Conservation (phyloP, 192 early-diverging fungal species). For the Coemansia interrupta region DNA sequence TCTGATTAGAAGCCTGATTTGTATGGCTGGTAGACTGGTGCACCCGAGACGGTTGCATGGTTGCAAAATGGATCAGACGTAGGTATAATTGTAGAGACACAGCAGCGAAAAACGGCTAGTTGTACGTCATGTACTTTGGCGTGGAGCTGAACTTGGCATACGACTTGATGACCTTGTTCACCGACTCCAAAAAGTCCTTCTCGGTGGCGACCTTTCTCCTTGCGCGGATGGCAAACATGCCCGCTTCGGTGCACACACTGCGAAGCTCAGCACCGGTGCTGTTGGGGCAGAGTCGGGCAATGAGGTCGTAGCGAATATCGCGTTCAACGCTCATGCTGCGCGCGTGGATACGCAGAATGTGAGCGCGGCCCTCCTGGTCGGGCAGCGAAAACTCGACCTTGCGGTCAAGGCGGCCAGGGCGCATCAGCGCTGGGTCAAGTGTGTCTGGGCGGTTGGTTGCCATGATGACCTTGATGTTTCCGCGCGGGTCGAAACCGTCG, state of each 20-base stretch:
- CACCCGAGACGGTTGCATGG: no score
- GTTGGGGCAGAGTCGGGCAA: constrained; percentile 97
- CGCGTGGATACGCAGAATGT: constrained; percentile 98
- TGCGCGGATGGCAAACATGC: constrained; percentile 99
- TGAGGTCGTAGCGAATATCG: constrained; percentile 97
- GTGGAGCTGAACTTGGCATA: constrained; percentile 99
- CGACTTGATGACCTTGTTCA: constrained; percentile 99
- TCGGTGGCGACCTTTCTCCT: constrained; percentile 98
- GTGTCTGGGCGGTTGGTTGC: constrained; percentile 99
- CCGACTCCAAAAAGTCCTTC: constrained; percentile 99
- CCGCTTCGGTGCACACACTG: constrained; percentile 98
- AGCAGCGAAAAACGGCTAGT: constrained; percentile 33
- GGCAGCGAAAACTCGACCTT: constrained; percentile 98
- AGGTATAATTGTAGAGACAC: no score
- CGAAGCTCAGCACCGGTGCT: constrained; percentile 97
- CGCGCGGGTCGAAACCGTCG: constrained; percentile 98
- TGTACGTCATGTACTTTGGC: constrained; percentile 87
- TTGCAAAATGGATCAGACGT: no score
- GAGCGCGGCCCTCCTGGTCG: constrained; percentile 91
- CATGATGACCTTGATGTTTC: constrained; percentile 99
- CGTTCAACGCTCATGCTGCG: constrained; percentile 98
- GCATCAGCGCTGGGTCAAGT: constrained; percentile 93
- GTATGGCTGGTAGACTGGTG: no score
- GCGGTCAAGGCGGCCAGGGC: constrained; percentile 96
- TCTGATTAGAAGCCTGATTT: no score